Evolutionary conservation across 148 eudicot species (phyloP).

Genomic region (Nepenthes mirabilis): DNA sequence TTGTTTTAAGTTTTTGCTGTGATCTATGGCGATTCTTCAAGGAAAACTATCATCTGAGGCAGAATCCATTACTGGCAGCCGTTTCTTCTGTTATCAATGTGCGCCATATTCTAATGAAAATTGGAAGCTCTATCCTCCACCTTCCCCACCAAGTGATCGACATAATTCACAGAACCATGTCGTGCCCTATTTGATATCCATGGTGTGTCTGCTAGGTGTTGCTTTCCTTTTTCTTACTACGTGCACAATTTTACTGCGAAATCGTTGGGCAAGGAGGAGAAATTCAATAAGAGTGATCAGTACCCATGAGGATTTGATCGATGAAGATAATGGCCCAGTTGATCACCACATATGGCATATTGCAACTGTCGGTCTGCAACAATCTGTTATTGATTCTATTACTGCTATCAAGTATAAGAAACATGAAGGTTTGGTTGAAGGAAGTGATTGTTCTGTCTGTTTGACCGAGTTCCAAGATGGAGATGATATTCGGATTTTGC

Average conservation of each 20-base stretch:
- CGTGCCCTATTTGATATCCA: slow-evolving; percentile 14
- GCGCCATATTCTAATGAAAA: background rate
- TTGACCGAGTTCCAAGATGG: slow-evolving; percentile 48
- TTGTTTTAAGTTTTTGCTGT: background rate
- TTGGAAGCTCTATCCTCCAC: background rate
- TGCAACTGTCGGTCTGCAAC: slow-evolving; percentile 32
- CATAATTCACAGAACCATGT: slow-evolving; percentile 9
- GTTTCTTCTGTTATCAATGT: background rate
- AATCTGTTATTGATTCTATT: slow-evolving; percentile 44
- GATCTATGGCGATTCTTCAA: background rate
- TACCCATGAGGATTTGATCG: background rate
- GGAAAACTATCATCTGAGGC: background rate
- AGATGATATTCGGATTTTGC: slow-evolving; percentile 47
- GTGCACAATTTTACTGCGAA: slow-evolving; percentile 14
- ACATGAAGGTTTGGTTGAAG: slow-evolving; percentile 28
- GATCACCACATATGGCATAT: slow-evolving; percentile 53
- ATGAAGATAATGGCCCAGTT: slow-evolving; percentile 4
- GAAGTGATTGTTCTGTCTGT: slow-evolving; percentile 46
- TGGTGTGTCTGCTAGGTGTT: slow-evolving; percentile 27
- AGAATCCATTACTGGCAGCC: background rate
- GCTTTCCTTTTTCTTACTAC: slow-evolving; percentile 25
- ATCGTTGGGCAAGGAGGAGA: slow-evolving; percentile 15
- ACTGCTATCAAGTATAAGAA: slow-evolving; percentile 30
- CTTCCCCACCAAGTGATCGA: background rate
- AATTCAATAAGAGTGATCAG: background rate